Evolutionary conservation across 805 yeast species (phyloP).

Genomic region (Kurtzmaniella cleridarum): DNA sequence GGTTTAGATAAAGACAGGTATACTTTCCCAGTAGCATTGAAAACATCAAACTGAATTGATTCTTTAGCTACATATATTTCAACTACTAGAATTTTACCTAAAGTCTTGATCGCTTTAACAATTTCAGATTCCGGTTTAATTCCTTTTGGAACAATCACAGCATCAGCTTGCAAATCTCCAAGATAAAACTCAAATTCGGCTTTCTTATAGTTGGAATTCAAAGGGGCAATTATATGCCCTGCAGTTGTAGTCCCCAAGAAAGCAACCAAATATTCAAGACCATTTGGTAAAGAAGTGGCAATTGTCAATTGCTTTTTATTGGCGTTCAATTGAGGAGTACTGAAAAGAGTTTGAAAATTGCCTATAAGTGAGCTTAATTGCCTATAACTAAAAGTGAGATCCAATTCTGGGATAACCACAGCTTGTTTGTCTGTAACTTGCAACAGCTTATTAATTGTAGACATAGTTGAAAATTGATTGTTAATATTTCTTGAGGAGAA

Average conservation of each 20-base stretch:
- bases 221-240: constrained; percentile 60
- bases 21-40: constrained; percentile 12
- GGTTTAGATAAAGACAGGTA: constrained; percentile 22
- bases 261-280: constrained; percentile 50
- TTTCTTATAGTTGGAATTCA: constrained; percentile 58
- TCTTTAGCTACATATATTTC: constrained; percentile 40
- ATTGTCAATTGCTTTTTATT: constrained; percentile 39
- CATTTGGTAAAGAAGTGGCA: constrained; percentile 58
- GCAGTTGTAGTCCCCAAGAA: constrained; percentile 55
- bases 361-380: constrained; percentile 41
- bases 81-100: constrained; percentile 42
- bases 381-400: constrained; percentile 36
- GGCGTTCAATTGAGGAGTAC: constrained; percentile 20
- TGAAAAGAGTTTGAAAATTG: constrained; percentile 45
- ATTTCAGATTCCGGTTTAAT: constrained; percentile 29
- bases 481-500: background rate
- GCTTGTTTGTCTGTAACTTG: constrained; percentile 35
- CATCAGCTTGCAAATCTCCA: constrained; percentile 52
- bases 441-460: constrained; percentile 35
- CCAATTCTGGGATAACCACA: constrained; percentile 44
- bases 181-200: constrained; percentile 61
- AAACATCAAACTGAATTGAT: constrained; percentile 36
- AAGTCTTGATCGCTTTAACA: constrained; percentile 46
- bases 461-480: constrained; percentile 13
- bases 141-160: constrained; percentile 55